Evolutionary conservation across 495 filamentous ascomycete genomes (phyloP), one percentile per base, ranked within the genome.

Genomic region (Glarea lozoyensis): DNA sequence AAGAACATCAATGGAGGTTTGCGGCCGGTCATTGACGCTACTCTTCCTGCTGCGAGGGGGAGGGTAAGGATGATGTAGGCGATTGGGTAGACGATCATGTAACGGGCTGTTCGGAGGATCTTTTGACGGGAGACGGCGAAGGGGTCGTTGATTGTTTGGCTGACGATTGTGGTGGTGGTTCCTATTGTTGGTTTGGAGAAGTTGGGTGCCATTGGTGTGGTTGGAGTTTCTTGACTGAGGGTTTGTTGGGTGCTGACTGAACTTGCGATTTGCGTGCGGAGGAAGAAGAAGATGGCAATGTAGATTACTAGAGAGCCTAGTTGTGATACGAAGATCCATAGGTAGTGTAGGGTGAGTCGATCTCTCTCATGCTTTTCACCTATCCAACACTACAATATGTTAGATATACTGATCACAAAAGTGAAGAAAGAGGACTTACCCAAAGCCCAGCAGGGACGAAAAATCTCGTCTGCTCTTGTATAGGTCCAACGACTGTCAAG

Each of bases 271-370:
- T 23, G 36, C 21, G 12, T 15, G 19, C 40, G 38, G 13, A 81
- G 65, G 47, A 72, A 69, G 52, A 77, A 61, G 57, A 73, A 78
- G 55, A 78, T 67, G 30, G 69, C 48, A 4, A 65, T 64, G 55
- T 82, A 82, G 22, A 79, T 65, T 31, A 60, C 45, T 12, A 81
- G 63, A 4, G 76, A 78, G 32, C 76, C 74, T 52, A 81, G 78
- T 54, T 81, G 71, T 39, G 72, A 66, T 24, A 82, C 55, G 62
- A 82, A 80, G 59, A 81, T 77, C 75, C 76, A 82, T 45, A 80
- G 60, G 47, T 82, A 82, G 48, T 81, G 78, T 17, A 78, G 69
- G 58, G 67, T 76, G 4, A 82, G 64, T 36, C 78, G 75, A 11
- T 46, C 43, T 15, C 12, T 13, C 33, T 38, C 22, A 20, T 47